These are phyloP conservation scores for Kluyveromyces lactis DNA, from an alignment of 805 yeast species.

Conservation along the genomic window DNA sequence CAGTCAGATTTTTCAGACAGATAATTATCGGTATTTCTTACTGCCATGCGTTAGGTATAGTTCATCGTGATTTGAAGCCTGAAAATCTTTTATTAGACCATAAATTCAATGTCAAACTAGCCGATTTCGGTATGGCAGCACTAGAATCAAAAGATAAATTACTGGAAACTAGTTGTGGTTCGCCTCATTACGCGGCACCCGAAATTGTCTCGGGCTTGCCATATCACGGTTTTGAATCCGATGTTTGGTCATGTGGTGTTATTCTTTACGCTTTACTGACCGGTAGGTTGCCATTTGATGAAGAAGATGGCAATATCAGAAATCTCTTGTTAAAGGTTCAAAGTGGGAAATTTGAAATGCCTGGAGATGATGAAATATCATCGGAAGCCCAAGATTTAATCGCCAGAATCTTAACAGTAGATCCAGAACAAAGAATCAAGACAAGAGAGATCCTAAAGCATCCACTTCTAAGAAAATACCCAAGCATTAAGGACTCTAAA, in stretches of 20 bases:
- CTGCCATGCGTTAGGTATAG: conserved; percentile 79
- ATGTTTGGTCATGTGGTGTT: conserved; percentile 97
- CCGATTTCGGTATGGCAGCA: conserved; percentile 99
- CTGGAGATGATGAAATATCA: conserved; percentile 63
- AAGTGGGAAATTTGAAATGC: conserved; percentile 79
- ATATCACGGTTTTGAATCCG: conserved; percentile 95
- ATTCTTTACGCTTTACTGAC: conserved; percentile 88
- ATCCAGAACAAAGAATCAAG: conserved; percentile 72
- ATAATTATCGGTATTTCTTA: conserved; percentile 76
- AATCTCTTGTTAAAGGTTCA: conserved; percentile 83
- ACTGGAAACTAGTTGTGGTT: conserved; percentile 92
- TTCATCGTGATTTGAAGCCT: conserved; percentile 82
- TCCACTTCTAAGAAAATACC: conserved; percentile 73
- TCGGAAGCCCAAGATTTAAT: conserved; percentile 83
- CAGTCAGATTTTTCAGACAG: conserved; percentile 81
- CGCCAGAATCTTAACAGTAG: conserved; percentile 68
- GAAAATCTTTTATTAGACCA: conserved; percentile 74
- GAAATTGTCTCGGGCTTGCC: conserved; percentile 93
- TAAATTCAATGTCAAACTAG: conserved; percentile 84
- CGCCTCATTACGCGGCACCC: conserved; percentile 98
- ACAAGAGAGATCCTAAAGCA: conserved; percentile 71
- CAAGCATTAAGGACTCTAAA: conserved; percentile 28
- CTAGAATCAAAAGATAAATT: conserved; percentile 73
- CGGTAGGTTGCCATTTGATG: conserved; percentile 91
- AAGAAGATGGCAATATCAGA: conserved; percentile 79